phyloP scores from a whole-genome alignment of 176 grass and related monocot genomes.

The Triticum timopheevii region DNA sequence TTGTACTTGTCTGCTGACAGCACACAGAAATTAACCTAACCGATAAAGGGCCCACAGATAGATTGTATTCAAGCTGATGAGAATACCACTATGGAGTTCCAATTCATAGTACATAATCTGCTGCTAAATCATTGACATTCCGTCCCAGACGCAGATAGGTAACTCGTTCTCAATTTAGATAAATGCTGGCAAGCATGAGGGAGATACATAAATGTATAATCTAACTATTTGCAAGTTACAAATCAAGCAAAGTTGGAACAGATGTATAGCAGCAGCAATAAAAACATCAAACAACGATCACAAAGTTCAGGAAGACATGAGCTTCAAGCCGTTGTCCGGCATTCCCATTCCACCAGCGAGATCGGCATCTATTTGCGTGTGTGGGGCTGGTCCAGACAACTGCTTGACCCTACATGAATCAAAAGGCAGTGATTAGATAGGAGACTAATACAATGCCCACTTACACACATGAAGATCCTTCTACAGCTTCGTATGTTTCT shows the following conservation, averaged over 20 bases:
- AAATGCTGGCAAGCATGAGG: neutral
- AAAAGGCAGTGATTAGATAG: conserved; percentile 12
- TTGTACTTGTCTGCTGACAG: neutral
- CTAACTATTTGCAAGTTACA: neutral
- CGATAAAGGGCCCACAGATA: neutral
- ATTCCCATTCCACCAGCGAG: conserved; percentile 91
- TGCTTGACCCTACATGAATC: conserved; percentile 62
- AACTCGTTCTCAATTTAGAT: neutral
- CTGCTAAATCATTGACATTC: neutral
- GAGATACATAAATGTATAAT: neutral
- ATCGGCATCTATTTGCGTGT: conserved; percentile 80
- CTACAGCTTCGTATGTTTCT: neutral
- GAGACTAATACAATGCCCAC: neutral
- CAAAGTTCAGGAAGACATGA: conserved; percentile 66
- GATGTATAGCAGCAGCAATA: neutral
- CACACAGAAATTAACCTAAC: neutral
- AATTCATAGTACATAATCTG: neutral
- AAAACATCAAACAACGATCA: neutral
- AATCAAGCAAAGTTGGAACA: neutral
- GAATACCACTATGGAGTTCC: neutral
- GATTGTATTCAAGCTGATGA: neutral
- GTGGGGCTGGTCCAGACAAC: conserved; percentile 73
- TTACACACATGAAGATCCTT: neutral
- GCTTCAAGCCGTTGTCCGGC: conserved; percentile 92
- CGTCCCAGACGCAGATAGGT: neutral